Percentiles rank a stretch among this genome's conserved stretches.
phyloP scores from a whole-genome alignment of 352 stramenopile species.

The Phytophthora ohioensis region DNA sequence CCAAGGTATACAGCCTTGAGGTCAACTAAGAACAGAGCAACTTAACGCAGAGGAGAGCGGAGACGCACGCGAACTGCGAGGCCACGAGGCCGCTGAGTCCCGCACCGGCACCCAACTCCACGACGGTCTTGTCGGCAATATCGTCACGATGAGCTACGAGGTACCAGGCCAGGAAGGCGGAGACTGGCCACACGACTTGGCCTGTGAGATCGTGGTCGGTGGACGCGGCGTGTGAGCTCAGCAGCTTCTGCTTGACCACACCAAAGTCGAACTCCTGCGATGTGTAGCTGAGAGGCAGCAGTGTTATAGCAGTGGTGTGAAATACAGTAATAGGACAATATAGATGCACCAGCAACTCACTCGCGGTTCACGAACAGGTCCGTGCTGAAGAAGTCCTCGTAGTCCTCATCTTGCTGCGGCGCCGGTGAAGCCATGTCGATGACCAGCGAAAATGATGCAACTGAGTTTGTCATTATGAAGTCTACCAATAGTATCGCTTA shows the following conservation, averaged over 20 bases:
- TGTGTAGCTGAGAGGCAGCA: constrained; percentile 41
- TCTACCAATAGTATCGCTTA: background rate
- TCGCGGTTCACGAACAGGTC: constrained; percentile 71
- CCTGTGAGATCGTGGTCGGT: constrained; percentile 83
- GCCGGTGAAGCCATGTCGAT: constrained; percentile 1
- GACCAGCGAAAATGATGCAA: constrained; percentile 13
- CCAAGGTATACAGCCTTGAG: constrained; percentile 12
- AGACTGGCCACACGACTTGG: constrained; percentile 83
- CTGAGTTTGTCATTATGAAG: background rate
- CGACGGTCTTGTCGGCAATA: constrained; percentile 54
- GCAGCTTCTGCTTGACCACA: constrained; percentile 52
- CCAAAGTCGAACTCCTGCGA: constrained; percentile 65
- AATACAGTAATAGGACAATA: background rate
- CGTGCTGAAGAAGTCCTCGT: constrained; percentile 65
- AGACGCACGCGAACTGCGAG: constrained; percentile 63
- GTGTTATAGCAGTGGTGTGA: background rate
- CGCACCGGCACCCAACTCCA: constrained; percentile 63
- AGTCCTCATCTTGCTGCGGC: constrained; percentile 29
- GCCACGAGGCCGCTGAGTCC: constrained; percentile 69
- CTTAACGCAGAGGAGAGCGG: background rate
- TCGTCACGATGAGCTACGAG: constrained; percentile 42
- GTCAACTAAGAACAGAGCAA: constrained; percentile 17
- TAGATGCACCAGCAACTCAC: constrained; percentile 30
- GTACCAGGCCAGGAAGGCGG: constrained; percentile 66
- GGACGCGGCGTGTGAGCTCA: constrained; percentile 58